phyloP scores from a whole-genome alignment of 306 rosid species.

The Phaseolus lunatus region DNA sequence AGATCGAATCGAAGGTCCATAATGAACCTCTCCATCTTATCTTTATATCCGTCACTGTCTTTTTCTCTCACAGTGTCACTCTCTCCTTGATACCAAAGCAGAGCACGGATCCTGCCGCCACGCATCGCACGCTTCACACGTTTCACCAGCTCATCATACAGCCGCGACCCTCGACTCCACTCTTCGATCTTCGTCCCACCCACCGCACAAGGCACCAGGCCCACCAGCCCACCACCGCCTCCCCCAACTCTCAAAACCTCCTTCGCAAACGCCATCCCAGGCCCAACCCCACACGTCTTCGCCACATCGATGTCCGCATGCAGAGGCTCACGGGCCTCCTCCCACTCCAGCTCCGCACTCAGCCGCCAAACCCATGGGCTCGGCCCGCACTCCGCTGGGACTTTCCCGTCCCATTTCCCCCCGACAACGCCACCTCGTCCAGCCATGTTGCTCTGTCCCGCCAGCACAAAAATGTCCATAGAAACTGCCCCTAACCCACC shows the following conservation, averaged over 20 bases:
- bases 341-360: constrained; percentile 58
- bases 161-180: constrained; percentile 58
- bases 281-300: constrained; percentile 69
- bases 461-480: constrained; percentile 57
- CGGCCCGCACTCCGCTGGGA: constrained; percentile 55
- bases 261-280: constrained; percentile 69
- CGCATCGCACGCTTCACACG: constrained; percentile 44
- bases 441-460: constrained; percentile 83
- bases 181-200: constrained; percentile 60
- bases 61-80: constrained; percentile 58
- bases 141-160: constrained; percentile 52
- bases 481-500: background rate
- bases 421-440: constrained; percentile 63
- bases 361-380: constrained; percentile 44
- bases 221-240: constrained; percentile 23
- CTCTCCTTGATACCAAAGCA: constrained; percentile 78
- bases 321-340: constrained; percentile 63
- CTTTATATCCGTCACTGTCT: constrained; percentile 50
- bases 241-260: constrained; percentile 31
- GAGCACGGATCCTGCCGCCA: constrained; percentile 48
- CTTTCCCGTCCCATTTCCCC: constrained; percentile 48
- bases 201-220: constrained; percentile 73
- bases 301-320: constrained; percentile 63
- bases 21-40: constrained; percentile 52
- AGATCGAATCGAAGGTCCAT: constrained; percentile 54